Evolutionary conservation across 2,329 filamentous ascomycete species (phyloP).

Genomic region (Madurella fahalii): DNA sequence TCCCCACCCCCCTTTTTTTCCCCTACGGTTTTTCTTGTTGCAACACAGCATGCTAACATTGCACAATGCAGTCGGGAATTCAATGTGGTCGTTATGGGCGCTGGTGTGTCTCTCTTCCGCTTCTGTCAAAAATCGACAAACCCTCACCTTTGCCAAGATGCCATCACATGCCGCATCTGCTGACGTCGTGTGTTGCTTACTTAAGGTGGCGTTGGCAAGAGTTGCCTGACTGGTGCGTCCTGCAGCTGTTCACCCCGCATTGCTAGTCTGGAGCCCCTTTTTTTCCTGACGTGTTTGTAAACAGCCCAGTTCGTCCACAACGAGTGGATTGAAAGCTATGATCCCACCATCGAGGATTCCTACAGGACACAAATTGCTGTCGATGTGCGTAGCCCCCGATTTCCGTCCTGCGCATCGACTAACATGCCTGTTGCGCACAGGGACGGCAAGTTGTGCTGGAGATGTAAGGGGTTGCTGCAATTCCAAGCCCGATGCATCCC

Average conservation of each 20-base stretch:
- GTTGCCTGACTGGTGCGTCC: conserved; percentile 76
- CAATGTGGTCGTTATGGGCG: conserved; percentile 76
- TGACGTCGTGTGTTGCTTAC: conserved; percentile 29
- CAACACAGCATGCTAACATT: conserved; percentile 16
- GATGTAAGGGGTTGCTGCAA: conserved; percentile 57
- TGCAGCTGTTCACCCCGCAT: conserved; percentile 6
- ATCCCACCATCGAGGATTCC: conserved; percentile 74
- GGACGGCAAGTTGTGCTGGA: conserved; percentile 84
- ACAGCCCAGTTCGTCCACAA: conserved; percentile 89
- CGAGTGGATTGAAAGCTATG: conserved; percentile 87
- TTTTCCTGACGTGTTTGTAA: conserved; percentile 19
- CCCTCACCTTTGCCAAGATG: conserved; percentile 15
- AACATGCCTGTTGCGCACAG: conserved; percentile 43
- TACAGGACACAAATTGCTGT: conserved; percentile 74
- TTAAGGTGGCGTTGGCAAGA: conserved; percentile 84
- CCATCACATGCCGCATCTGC: conserved; percentile 27
- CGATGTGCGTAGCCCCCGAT: conserved; percentile 53
- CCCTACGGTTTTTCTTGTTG: not conserved
- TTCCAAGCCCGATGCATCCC: conserved; percentile 18
- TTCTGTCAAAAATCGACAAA: conserved; percentile 1
- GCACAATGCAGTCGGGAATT: conserved; percentile 61
- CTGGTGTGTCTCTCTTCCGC: conserved; percentile 48
- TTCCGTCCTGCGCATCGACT: conserved; percentile 23
- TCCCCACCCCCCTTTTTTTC: not conserved
- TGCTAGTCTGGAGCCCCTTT: conserved; percentile 11